These are phyloP conservation scores for Colletotrichum karsti DNA, from an alignment of 2,329 filamentous ascomycete genomes.

Conservation along the genomic window DNA sequence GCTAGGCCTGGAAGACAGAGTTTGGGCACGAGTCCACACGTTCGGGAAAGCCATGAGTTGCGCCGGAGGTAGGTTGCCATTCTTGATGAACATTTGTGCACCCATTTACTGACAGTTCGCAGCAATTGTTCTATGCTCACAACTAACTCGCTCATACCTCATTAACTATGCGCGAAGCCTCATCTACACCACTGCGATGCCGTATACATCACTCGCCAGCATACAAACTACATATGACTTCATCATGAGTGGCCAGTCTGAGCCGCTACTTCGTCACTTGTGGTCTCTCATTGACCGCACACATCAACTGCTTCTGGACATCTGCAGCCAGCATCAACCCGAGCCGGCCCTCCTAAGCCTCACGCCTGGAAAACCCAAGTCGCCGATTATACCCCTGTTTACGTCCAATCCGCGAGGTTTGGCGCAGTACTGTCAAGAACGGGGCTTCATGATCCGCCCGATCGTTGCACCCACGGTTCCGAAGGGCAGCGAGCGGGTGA, in stretches of 20 bases:
- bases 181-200: constrained; percentile 78
- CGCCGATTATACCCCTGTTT: constrained; percentile 72
- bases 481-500: constrained; percentile 67
- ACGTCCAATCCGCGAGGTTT: constrained; percentile 66
- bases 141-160: constrained; percentile 68
- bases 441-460: constrained; percentile 68
- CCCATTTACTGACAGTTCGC: constrained; percentile 21
- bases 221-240: constrained; percentile 67
- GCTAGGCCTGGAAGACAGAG: constrained; percentile 60
- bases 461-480: constrained; percentile 77
- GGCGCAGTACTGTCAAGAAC: constrained; percentile 66
- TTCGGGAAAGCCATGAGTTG: constrained; percentile 75
- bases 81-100: fast-evolving
- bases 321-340: constrained; percentile 37
- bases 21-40: constrained; percentile 69
- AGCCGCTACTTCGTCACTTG: constrained; percentile 46
- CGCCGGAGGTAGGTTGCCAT: constrained; percentile 68
- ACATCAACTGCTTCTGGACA: constrained; percentile 48
- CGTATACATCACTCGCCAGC: constrained; percentile 66
- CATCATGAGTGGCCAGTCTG: constrained; percentile 58
- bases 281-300: constrained; percentile 55
- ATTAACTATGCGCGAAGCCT: constrained; percentile 80
- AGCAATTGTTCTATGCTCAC: constrained; percentile 69
- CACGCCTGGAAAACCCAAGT: constrained; percentile 49
- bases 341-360: constrained; percentile 42